phyloP scores from a whole-genome alignment of 2,329 filamentous ascomycete species.

The Xylaria sp. region DNA sequence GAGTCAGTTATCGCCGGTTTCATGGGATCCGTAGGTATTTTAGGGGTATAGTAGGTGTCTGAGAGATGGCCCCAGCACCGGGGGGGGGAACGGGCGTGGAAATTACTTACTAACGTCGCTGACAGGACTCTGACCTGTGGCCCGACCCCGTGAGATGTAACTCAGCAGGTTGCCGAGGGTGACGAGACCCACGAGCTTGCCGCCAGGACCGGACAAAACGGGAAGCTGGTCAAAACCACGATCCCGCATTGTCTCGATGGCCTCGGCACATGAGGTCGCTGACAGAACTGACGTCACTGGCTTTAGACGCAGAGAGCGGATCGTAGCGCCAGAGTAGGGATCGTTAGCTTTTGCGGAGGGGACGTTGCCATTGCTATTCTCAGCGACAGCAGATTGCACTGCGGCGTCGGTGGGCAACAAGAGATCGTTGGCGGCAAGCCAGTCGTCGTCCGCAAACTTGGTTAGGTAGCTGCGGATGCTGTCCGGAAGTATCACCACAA shows the following conservation, averaged over 20 bases:
- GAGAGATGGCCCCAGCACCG: too few species aligned
- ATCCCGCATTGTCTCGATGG: constrained; percentile 97
- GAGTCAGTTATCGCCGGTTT: constrained; percentile 9
- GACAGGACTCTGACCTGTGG: constrained; percentile 77
- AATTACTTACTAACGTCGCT: constrained; percentile 71
- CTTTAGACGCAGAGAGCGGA: constrained; percentile 86
- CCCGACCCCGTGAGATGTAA: constrained; percentile 86
- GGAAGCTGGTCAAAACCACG: constrained; percentile 98
- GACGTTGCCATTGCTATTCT: constrained; percentile 43
- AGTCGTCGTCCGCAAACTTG: constrained; percentile 99
- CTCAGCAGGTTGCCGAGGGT: constrained; percentile 94
- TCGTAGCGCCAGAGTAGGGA: constrained; percentile 80
- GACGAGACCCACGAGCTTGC: constrained; percentile 86
- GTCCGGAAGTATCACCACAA: constrained; percentile 92
- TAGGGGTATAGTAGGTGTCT: not conserved
- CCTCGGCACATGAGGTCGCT: constrained; percentile 78
- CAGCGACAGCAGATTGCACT: constrained; percentile 55
- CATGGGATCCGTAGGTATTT: not conserved
- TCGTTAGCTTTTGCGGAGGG: constrained; percentile 58
- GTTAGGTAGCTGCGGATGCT: constrained; percentile 97
- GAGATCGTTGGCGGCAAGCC: constrained; percentile 96
- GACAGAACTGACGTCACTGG: constrained; percentile 87
- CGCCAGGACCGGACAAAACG: constrained; percentile 76
- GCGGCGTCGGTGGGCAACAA: constrained; percentile 66
- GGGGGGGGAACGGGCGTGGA: not conserved